phyloP scores from a whole-genome alignment of 495 filamentous ascomycete genomes.

The Tetracladium marchalianum region DNA sequence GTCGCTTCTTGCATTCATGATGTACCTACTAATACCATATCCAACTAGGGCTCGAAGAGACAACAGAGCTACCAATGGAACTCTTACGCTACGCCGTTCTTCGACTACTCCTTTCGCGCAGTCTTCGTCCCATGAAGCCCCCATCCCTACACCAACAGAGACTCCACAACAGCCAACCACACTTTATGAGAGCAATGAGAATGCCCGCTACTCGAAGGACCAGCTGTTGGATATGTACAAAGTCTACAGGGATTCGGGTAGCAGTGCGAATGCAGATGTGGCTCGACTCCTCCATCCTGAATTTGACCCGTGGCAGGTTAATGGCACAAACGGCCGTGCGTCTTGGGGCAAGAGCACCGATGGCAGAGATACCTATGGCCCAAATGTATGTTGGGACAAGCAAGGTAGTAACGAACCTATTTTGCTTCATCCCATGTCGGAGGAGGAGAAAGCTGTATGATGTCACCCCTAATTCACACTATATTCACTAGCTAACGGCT shows the following conservation, averaged over 20 bases:
- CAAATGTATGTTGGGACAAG: slow-evolving; percentile 84
- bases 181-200: slow-evolving; percentile 28
- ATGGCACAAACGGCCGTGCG: slow-evolving; percentile 44
- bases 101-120: slow-evolving; percentile 51
- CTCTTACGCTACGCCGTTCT: slow-evolving; percentile 72
- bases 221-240: slow-evolving; percentile 71
- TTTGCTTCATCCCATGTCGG: slow-evolving; percentile 63
- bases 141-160: slow-evolving; percentile 14
- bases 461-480: slow-evolving; percentile 10
- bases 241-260: slow-evolving; percentile 44
- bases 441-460: slow-evolving; percentile 75
- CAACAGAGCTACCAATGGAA: slow-evolving; percentile 13
- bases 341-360: slow-evolving; percentile 68
- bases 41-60: slow-evolving; percentile 23
- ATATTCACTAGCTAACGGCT: slow-evolving; percentile 8
- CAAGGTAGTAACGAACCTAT: slow-evolving; percentile 64
- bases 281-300: slow-evolving; percentile 57
- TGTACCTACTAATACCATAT: too few species aligned
- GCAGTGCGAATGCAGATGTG: slow-evolving; percentile 50
- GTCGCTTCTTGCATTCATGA: too few species aligned
- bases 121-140: slow-evolving; percentile 35
- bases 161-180: slow-evolving; percentile 32
- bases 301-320: slow-evolving; percentile 64
- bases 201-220: slow-evolving; percentile 72
- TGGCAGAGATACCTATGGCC: slow-evolving; percentile 44